Evolutionary conservation across 78 protist genomes (phyloP).

Genomic region (Diacronema lutheri): DNA sequence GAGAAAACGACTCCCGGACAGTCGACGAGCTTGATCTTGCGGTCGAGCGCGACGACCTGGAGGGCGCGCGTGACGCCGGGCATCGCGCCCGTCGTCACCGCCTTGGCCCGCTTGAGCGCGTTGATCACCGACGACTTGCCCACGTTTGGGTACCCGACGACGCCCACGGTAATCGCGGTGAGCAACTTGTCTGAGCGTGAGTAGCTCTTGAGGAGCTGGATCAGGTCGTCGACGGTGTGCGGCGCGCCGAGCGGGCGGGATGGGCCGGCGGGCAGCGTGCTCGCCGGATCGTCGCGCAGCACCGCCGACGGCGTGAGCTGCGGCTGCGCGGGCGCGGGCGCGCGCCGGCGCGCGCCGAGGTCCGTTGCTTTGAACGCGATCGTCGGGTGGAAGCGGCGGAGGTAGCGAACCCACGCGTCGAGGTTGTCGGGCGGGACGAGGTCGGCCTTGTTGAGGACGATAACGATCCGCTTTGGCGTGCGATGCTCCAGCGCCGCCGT

Average conservation of each 20-base stretch:
- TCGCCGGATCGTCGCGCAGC: neutral
- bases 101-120: conserved; percentile 79
- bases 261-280: neutral
- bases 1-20: conserved; percentile 90
- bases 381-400: conserved; percentile 73
- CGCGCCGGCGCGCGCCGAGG: neutral
- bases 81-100: conserved; percentile 34
- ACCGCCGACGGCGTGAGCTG: neutral
- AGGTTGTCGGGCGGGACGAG: conserved; percentile 37
- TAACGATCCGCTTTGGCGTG: conserved; percentile 65
- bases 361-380: conserved; percentile 80
- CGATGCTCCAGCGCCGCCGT: conserved; percentile 37
- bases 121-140: conserved; percentile 96
- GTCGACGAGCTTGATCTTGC: conserved; percentile 86
- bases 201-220: conserved; percentile 72
- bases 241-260: neutral
- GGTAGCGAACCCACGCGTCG: conserved; percentile 68
- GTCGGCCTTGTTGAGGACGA: conserved; percentile 84
- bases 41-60: conserved; percentile 78
- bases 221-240: conserved; percentile 15
- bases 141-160: conserved; percentile 96
- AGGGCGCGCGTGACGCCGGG: conserved; percentile 36
- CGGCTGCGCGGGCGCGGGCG: conserved; percentile 58
- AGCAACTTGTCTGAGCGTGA: conserved; percentile 66
- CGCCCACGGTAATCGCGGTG: conserved; percentile 71